These are phyloP conservation scores for Chalara sp. DNA, from an alignment of 2,329 filamentous ascomycete species.

Conservation along the genomic window DNA sequence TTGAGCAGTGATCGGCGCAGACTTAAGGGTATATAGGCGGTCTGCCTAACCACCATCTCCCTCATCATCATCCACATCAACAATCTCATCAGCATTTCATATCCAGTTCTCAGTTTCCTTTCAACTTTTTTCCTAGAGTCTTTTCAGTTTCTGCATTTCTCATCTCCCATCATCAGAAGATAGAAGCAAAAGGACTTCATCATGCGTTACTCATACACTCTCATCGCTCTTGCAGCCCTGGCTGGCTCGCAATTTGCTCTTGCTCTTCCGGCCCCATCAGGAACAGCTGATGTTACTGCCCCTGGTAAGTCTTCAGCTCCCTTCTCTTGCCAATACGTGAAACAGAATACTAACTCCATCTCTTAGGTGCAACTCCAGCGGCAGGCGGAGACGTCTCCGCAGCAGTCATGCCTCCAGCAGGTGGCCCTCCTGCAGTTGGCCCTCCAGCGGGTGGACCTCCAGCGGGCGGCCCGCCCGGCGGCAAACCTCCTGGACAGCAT, in stretches of 20 bases:
- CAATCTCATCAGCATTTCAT: not conserved
- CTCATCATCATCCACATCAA: not conserved
- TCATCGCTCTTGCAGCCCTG: not conserved
- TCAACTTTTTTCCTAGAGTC: not conserved
- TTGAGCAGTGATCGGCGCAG: not conserved
- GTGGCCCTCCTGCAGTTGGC: too few relatives aligned
- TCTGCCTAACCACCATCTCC: not conserved
- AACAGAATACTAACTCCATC: too few relatives aligned
- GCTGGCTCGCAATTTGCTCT: not conserved
- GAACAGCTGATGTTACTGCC: not conserved
- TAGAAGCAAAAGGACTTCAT: not conserved
- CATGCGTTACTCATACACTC: conserved; percentile 1
- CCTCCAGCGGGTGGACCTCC: too few relatives aligned
- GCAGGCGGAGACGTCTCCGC: too few relatives aligned
- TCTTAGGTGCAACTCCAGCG: too few relatives aligned
- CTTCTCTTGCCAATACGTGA: too few relatives aligned
- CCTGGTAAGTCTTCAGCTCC: too few relatives aligned
- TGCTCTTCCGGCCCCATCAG: not conserved
- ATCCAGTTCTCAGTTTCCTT: not conserved
- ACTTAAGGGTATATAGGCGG: not conserved
- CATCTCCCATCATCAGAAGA: not conserved
- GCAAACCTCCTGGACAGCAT: too few relatives aligned
- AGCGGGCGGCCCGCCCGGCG: too few relatives aligned
- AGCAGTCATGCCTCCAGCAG: too few relatives aligned
- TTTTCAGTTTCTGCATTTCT: not conserved